These are phyloP conservation scores for Orychophragmus violaceus DNA, from an alignment of 345 rosid genomes.

Conservation along the genomic window DNA sequence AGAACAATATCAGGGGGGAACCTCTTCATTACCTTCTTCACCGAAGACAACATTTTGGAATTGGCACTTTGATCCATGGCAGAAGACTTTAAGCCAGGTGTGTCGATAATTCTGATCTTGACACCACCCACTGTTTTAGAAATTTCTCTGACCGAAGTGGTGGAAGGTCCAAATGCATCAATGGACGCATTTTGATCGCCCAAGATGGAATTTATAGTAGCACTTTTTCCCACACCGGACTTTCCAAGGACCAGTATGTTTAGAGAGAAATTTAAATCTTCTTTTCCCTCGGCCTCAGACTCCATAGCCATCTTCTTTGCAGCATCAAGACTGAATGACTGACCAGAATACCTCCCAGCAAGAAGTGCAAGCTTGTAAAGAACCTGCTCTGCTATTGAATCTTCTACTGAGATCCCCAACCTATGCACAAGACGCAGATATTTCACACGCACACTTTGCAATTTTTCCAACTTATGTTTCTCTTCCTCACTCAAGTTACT, in stretches of 20 bases:
- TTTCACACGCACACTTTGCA: constrained; percentile 65
- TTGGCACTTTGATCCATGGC: constrained; percentile 56
- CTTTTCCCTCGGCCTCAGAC: constrained; percentile 56
- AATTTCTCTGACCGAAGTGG: constrained; percentile 60
- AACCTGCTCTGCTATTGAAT: constrained; percentile 70
- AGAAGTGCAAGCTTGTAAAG: constrained; percentile 62
- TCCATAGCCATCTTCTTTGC: constrained; percentile 66
- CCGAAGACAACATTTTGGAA: constrained; percentile 43
- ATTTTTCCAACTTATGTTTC: constrained; percentile 64
- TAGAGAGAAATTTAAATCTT: constrained; percentile 57
- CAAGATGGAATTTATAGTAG: constrained; percentile 80
- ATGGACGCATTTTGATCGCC: constrained; percentile 55
- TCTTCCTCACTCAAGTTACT: constrained; percentile 70
- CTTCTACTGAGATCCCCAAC: constrained; percentile 69
- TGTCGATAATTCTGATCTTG: constrained; percentile 38
- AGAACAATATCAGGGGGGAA: no score
- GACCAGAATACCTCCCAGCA: constrained; percentile 68
- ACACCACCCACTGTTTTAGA: constrained; percentile 53
- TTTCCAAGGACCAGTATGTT: constrained; percentile 85
- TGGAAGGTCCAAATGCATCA: constrained; percentile 75
- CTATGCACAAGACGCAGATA: constrained; percentile 79
- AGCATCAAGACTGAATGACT: constrained; percentile 62
- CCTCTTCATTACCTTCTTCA: constrained; percentile 54
- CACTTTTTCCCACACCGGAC: constrained; percentile 92
- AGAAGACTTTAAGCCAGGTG: constrained; percentile 60